Evolutionary conservation across 2,329 filamentous ascomycete genomes (phyloP).

Genomic region (Fusarium citri): DNA sequence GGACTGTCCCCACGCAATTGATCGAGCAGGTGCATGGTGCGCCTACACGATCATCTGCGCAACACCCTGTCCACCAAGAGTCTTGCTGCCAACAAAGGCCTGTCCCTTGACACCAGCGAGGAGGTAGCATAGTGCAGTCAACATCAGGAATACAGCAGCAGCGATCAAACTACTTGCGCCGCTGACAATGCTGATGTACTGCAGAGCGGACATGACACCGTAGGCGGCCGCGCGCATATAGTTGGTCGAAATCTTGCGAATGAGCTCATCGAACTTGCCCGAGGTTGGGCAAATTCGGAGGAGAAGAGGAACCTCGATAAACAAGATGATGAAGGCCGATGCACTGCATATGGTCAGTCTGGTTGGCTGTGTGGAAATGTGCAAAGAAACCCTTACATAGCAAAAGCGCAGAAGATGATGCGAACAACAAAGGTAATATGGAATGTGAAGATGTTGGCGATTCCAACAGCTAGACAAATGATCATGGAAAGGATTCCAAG

Average conservation of each 20-base stretch:
- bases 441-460: conserved; percentile 73
- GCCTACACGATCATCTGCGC: conserved; percentile 96
- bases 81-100: conserved; percentile 93
- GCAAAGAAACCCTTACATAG: conserved; percentile 59
- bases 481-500: conserved; percentile 77
- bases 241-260: conserved; percentile 94
- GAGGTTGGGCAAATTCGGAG: conserved; percentile 98
- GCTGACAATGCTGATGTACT: conserved; percentile 82
- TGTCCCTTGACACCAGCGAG: conserved; percentile 84
- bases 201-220: conserved; percentile 79
- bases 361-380: neutral
- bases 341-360: conserved; percentile 59
- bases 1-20: conserved; percentile 2
- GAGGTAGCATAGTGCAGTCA: conserved; percentile 84
- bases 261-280: conserved; percentile 84
- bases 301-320: conserved; percentile 91
- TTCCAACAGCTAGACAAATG: conserved; percentile 75
- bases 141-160: conserved; percentile 81
- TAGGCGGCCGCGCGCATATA: conserved; percentile 96
- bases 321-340: conserved; percentile 79
- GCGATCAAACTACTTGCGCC: conserved; percentile 81
- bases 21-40: neutral
- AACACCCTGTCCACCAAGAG: conserved; percentile 90
- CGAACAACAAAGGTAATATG: conserved; percentile 50
- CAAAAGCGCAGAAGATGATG: conserved; percentile 65